Base-by-base conservation (phyloP, 2,329 filamentous ascomycete genomes). In the Rosellinia necatrix region DNA sequence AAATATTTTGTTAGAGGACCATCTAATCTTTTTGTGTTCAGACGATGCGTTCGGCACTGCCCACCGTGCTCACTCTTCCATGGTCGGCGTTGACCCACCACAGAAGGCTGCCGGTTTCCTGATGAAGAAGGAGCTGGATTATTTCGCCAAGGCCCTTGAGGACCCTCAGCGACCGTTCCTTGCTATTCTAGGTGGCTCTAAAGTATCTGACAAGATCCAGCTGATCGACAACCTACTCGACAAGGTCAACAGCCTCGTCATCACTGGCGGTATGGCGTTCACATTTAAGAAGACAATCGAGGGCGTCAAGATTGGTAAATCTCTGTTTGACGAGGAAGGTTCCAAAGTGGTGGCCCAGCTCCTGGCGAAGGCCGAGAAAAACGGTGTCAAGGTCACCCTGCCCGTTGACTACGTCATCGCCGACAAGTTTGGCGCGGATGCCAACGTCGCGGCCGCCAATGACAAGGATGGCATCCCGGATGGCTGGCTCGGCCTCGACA, bases 241-340 rank as follows among this genome's bases (percentile, higher is more conserved):
- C 78, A 97, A 99, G 85, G 92, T 99, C 76, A 85, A 99, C 84
- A 94, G 88, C 75, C 85, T 99, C 65, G 89, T 99, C 77, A 89
- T 99, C 78, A 96, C 93, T 75, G 94, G 94, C 73, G 94, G 82
- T 70, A 99, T 99, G 94, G 92, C 94, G 62, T 99, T 97, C 81
- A 99, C 94, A 69, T 99, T 99, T 86, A 97, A 97, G 85, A 99
- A 99, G 86, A 93, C 91, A n/a, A 84, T 97, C 54, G 85, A 97
- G 78, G 82, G 84, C 73, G 87, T 97, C 71, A 84, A 87, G 76
- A 99, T 99, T 66, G 94, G 94, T 60, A 87, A 87, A 80, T 94
- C 82, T 49, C 84, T 99, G 69, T 99, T 96, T 74, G 94, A 99
- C 70, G 91, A 97, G 81, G 88, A 88, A 49, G 94, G 94, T 67